phyloP scores from a whole-genome alignment of 2,329 filamentous ascomycete genomes.

The Tolypocladium paradoxum region DNA sequence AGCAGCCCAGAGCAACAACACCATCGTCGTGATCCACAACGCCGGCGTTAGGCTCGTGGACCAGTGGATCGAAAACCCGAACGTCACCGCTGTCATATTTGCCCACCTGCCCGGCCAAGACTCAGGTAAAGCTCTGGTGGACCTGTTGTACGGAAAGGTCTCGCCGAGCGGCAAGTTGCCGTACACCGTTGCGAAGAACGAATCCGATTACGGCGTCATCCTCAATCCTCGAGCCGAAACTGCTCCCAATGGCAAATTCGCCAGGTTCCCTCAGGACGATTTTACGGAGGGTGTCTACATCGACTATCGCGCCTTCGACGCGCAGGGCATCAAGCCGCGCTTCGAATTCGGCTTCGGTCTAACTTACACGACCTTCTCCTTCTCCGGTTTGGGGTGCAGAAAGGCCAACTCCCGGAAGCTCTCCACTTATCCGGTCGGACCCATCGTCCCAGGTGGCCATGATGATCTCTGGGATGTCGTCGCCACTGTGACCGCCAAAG shows the following conservation, averaged over 20 bases:
- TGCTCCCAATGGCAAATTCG: constrained; percentile 43
- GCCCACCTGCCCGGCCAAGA: constrained; percentile 56
- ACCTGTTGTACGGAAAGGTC: constrained; percentile 45
- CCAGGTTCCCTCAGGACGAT: constrained; percentile 37
- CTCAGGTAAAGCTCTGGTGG: constrained; percentile 42
- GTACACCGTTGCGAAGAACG: constrained; percentile 48
- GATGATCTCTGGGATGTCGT: constrained; percentile 37
- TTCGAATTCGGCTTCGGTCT: constrained; percentile 48
- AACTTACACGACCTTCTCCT: constrained; percentile 43
- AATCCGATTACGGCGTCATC: constrained; percentile 42
- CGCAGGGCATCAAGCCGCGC: constrained; percentile 33
- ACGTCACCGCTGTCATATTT: constrained; percentile 53
- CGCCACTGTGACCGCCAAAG: constrained; percentile 23
- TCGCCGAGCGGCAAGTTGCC: constrained; percentile 48
- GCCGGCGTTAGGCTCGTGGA: constrained; percentile 51
- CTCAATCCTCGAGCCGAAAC: constrained; percentile 24
- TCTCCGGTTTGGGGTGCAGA: constrained; percentile 29
- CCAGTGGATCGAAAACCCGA: constrained; percentile 49
- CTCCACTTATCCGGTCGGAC: constrained; percentile 25
- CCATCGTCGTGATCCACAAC: constrained; percentile 55
- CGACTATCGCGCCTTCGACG: constrained; percentile 45
- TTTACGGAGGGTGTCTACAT: constrained; percentile 41
- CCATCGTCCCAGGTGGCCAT: constrained; percentile 31
- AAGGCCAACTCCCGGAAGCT: constrained; percentile 10
- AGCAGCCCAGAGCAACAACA: constrained; percentile 47